Evolutionary conservation across 2,329 filamentous ascomycete genomes (phyloP), one percentile per base, ranked within the genome.

Genomic region (Colletotrichum horii): DNA sequence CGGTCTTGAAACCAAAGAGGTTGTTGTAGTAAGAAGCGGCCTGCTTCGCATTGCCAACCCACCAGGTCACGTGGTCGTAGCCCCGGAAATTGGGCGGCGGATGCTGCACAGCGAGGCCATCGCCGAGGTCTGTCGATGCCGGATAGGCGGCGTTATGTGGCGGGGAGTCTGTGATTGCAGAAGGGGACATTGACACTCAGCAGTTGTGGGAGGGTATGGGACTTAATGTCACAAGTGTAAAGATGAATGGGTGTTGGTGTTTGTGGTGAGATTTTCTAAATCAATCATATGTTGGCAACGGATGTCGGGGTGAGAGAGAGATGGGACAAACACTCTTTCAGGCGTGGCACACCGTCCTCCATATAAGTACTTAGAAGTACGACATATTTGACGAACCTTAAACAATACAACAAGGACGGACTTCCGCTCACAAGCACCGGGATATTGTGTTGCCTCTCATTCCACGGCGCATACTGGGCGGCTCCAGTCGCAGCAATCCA

Each of bases 31-130:
- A 98, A 16, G 94, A 91, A 52, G 96, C 96, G 4, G 96, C 95
- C 88, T 98, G 96, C 87, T 98, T 98, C 80, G 96, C 96, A 83
- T 98, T 98, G 83, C 96, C 96, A 34, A 98, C 96, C 88, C 95
- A 98, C 96, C 96, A 98, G 79, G 95, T 96, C 72, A 98, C 91
- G 85, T 98, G 95, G 86, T 98, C 95, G 84, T 98, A 98, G 82
- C 95, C 96, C 76, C 92, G 91, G 87, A 98, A 96, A 82, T 89
- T 90, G 80, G 84, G 85, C 77, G 80, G 86, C 80, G 80, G 88
- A 66, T 81, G 86, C 80, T 90, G 88, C 62, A 91, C 87, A 76
- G 89, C 88, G 80, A 88, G 90, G 22, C 88, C 88, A 80, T 90
- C 90, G 74, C 84, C 82, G 58, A 82, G 80, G 55, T 82, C 79